Evolutionary conservation across 805 yeast genomes (phyloP).

Genomic region (Saccharomyces mikatae): DNA sequence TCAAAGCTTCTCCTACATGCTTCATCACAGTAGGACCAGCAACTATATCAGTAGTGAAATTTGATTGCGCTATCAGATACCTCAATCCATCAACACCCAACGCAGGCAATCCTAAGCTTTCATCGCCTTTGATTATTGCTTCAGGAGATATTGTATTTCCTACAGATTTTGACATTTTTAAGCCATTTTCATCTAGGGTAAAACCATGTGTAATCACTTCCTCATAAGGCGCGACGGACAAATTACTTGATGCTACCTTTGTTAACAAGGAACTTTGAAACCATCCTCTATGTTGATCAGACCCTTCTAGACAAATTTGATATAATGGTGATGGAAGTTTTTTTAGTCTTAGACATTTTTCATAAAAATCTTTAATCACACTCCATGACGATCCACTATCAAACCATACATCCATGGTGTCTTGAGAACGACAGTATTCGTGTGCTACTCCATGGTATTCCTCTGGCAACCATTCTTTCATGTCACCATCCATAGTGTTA

Average conservation of each 20-base stretch:
- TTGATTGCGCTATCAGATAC: conserved; percentile 82
- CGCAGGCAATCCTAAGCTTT: conserved; percentile 43
- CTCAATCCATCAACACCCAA: conserved; percentile 89
- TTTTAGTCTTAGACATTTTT: conserved; percentile 28
- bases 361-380: conserved; percentile 29
- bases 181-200: conserved; percentile 74
- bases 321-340: conserved; percentile 44
- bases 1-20: conserved; percentile 71
- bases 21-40: conserved; percentile 64
- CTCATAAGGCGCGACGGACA: conserved; percentile 53
- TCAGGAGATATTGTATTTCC: conserved; percentile 74
- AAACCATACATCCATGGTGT: conserved; percentile 99
- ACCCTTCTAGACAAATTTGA: conserved; percentile 88
- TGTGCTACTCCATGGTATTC: conserved; percentile 35
- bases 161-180: conserved; percentile 88
- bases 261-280: conserved; percentile 89
- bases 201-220: conserved; percentile 88
- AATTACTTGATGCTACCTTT: conserved; percentile 43
- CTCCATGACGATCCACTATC: conserved; percentile 94
- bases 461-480: conserved; percentile 61
- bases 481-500: conserved; percentile 38
- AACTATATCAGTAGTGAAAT: conserved; percentile 73
- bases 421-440: conserved; percentile 57
- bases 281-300: conserved; percentile 99
- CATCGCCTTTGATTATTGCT: conserved; percentile 56